Evolutionary conservation across 441 rosid species (phyloP).

Genomic region (Adansonia grandidieri): DNA sequence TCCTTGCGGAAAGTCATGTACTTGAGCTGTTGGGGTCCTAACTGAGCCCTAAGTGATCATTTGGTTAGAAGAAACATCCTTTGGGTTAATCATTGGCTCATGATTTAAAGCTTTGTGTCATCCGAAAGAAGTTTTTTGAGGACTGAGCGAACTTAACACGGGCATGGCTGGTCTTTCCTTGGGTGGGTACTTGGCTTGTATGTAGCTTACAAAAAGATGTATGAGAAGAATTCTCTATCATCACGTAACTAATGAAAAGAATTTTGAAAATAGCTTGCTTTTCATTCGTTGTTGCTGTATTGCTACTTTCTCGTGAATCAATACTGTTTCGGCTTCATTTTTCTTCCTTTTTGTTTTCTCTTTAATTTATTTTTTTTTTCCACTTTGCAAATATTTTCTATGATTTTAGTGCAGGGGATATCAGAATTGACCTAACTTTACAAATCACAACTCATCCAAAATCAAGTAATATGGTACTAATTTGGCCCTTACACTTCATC

Average conservation of each 20-base stretch:
- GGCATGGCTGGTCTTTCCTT: neutral
- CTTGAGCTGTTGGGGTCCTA: conserved; percentile 62
- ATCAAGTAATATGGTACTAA: no score
- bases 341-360: neutral
- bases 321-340: neutral
- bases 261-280: neutral
- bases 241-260: neutral
- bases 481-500: no score
- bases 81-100: conserved; percentile 1
- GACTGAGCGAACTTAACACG: neutral
- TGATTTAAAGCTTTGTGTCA: neutral
- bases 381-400: neutral
- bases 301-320: neutral
- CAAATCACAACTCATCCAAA: no score
- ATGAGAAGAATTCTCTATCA: neutral
- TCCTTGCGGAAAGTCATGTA: conserved; percentile 55
- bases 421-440: no score
- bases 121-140: neutral
- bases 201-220: neutral
- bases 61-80: neutral
- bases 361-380: neutral
- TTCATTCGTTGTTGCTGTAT: neutral
- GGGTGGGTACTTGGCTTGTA: neutral
- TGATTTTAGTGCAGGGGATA: no score
- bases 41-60: conserved; percentile 8